Evolutionary conservation across 176 grass and related monocot species (phyloP).

Genomic region (Oryza longistaminata): DNA sequence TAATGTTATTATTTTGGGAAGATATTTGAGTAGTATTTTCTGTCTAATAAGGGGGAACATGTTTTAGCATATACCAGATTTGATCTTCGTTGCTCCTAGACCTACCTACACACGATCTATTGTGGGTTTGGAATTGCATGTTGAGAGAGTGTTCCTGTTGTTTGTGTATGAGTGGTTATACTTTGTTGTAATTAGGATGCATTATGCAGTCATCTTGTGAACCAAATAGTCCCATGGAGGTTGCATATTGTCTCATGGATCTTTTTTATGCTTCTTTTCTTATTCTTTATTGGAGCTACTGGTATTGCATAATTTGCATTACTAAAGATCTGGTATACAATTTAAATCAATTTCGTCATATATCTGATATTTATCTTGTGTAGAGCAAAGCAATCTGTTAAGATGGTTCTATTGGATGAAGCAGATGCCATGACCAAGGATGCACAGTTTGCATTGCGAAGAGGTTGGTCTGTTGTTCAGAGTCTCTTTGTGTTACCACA

Average conservation of each 20-base stretch:
- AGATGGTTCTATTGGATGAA: slow-evolving; percentile 95
- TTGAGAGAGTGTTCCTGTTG: not conserved
- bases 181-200: not conserved
- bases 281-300: not conserved
- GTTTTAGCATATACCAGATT: not conserved
- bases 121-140: not conserved
- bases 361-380: slow-evolving; percentile 41
- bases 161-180: not conserved
- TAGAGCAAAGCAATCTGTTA: slow-evolving; percentile 79
- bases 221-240: not conserved
- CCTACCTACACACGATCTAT: not conserved
- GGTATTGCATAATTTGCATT: not conserved
- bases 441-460: slow-evolving; percentile 94
- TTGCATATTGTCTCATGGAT: not conserved
- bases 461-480: slow-evolving; percentile 60
- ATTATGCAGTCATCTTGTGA: not conserved
- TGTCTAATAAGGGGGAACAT: not conserved
- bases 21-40: not conserved
- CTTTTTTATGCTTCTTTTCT: not conserved
- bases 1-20: not conserved
- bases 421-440: slow-evolving; percentile 98
- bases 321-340: not conserved
- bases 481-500: not conserved
- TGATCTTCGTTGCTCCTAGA: not conserved
- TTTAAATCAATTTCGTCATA: not conserved